Evolutionary conservation across 805 yeast genomes (phyloP), one percentile per base, ranked within the genome.

Genomic region (Yarrowia sp.): DNA sequence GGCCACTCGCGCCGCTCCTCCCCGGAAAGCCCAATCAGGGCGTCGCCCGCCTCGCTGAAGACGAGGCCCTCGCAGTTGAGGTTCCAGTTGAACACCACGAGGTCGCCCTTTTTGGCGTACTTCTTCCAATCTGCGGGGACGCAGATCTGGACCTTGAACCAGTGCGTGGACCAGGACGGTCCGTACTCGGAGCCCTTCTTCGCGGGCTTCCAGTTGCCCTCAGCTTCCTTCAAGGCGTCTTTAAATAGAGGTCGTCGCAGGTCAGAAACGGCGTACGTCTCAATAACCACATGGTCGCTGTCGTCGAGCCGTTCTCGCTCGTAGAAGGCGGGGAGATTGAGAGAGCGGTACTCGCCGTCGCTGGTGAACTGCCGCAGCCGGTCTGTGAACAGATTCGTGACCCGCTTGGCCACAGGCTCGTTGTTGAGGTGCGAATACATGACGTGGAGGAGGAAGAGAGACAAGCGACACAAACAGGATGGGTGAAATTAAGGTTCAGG

Each of bases 141-240:
- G n/a, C 77, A 76, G 63, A 89, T 74, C 13, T 79, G 74, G 19
- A 93, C 75, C 67, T 84, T 81, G 74, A 94, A 90, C 99, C 99
- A 93, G 66, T 90, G 96, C 1, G 98, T 88, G 63, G 93, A 86
- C 99, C 99, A 93, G 13, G 96, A 87, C 3, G 99, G 99, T 0
- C 98, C 97, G 72, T 88, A 90, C 8, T 78, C 75, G 67, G 88
- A 86, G 21, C 94, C 96, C 66, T 84, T 84, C 38, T 67, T 62
- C 6, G 78, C 70, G 1, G 69, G 66, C 8, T 67, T 66, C 76
- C 78, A 77, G 36, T 65, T 66, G 13, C 42, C 42, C 0, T 58
- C 42, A n/a, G 89, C 86, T 22, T 77, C 75, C 66, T 79, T 75
- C 63, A 85, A 74, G 65, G 89, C 81, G 62, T 83, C 84, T 58